These are phyloP conservation scores for Misopates orontium DNA, from an alignment of 257 asterid genomes.

Conservation along the genomic window DNA sequence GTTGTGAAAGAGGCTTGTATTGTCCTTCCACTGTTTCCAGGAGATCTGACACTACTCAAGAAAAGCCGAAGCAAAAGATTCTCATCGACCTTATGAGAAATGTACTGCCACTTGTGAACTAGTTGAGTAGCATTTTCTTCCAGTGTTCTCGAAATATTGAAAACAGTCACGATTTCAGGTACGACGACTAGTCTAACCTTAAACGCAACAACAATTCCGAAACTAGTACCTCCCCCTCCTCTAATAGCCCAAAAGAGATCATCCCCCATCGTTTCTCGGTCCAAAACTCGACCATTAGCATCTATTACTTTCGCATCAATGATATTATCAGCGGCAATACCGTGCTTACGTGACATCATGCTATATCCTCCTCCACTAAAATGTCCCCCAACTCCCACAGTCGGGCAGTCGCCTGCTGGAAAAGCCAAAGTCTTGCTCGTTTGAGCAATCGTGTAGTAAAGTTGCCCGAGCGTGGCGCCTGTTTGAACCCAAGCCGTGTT, in stretches of 20 bases:
- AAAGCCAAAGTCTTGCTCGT: conserved; percentile 33
- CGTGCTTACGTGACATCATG: conserved; percentile 34
- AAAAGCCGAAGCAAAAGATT: conserved; percentile 32
- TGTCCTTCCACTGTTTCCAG: not conserved
- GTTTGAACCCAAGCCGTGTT: conserved; percentile 46
- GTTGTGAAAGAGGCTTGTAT: conserved; percentile 6
- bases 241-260: conserved; percentile 10
- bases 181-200: not conserved
- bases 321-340: conserved; percentile 38
- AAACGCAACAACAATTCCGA: conserved; percentile 28
- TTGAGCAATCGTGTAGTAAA: conserved; percentile 14
- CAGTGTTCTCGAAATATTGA: conserved; percentile 3
- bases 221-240: conserved; percentile 33
- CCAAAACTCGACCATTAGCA: conserved; percentile 34
- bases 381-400: conserved; percentile 56
- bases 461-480: conserved; percentile 32
- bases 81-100: conserved; percentile 42
- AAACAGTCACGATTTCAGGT: conserved; percentile 10
- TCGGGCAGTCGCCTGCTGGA: conserved; percentile 44
- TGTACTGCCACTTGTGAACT: conserved; percentile 42
- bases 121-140: conserved; percentile 46
- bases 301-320: conserved; percentile 41
- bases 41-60: not conserved
- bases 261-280: conserved; percentile 14
- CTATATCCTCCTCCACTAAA: conserved; percentile 54